Percentiles rank a stretch among this genome's conserved stretches.
phyloP scores from a whole-genome alignment of 1,284 basidiomycete species.

The Schizophyllum amplum region DNA sequence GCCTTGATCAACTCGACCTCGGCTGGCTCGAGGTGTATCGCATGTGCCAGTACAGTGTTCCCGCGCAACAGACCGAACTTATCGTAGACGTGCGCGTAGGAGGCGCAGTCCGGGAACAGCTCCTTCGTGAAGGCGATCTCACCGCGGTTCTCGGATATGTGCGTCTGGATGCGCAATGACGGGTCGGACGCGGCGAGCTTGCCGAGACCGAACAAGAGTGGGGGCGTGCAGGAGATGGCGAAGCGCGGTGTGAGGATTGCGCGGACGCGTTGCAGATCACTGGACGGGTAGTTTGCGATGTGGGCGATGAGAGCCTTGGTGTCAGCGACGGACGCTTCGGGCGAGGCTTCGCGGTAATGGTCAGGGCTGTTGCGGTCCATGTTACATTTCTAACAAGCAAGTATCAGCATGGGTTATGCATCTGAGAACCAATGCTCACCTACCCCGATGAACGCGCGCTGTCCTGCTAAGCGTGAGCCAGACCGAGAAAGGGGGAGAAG shows the following conservation, averaged over 20 bases:
- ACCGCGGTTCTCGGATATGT: constrained; percentile 79
- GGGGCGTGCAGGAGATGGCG: constrained; percentile 82
- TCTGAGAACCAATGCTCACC: constrained; percentile 24
- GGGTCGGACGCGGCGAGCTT: constrained; percentile 47
- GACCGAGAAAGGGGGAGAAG: not conserved
- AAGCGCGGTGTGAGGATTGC: constrained; percentile 94
- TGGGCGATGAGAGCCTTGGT: constrained; percentile 65
- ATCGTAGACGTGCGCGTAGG: constrained; percentile 82
- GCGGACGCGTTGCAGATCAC: constrained; percentile 52
- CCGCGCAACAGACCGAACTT: constrained; percentile 64
- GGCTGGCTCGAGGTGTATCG: constrained; percentile 67
- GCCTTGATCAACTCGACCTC: constrained; percentile 72
- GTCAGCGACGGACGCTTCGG: constrained; percentile 45
- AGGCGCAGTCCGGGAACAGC: constrained; percentile 53
- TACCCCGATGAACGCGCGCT: constrained; percentile 83
- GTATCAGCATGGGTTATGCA: constrained; percentile 16
- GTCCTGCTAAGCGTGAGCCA: constrained; percentile 39
- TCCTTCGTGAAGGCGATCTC: constrained; percentile 67
- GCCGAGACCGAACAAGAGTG: constrained; percentile 64
- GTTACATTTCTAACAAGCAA: constrained; percentile 74
- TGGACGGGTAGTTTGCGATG: constrained; percentile 32
- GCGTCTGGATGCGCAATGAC: constrained; percentile 81
- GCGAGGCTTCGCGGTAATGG: constrained; percentile 67
- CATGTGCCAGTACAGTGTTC: constrained; percentile 89
- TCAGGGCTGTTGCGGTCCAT: constrained; percentile 78